Base-by-base conservation (phyloP, 148 eudicot genomes). In the Agrostemma githago region DNA sequence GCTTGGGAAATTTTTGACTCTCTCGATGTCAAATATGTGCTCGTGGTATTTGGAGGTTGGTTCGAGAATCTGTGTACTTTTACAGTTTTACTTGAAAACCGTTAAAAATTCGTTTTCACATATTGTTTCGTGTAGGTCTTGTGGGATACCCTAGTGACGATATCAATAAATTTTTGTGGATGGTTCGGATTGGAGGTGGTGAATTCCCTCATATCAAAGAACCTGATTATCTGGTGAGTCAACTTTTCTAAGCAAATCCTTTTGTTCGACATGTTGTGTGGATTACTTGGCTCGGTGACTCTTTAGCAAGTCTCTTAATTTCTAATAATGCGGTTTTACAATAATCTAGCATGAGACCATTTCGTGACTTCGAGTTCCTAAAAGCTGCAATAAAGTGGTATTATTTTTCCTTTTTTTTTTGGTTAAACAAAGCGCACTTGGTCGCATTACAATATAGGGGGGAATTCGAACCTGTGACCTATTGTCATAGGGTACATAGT, bases 101-200 rank as follows among this genome's bases (percentile, higher is more conserved):
- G 66, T 20, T 42, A 61, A 68, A 62, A 72, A 42, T 26, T 57
- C 5, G 11, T 80, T 59, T 59, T 86, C 78, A 66, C 64, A 37
- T 64, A 37, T 76, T 62, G 10, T 65, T 54, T 69, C 39, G 8
- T 14, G 40, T 85, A 95, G 98, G 98, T 85, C 93, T 95, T 78
- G 90, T 95, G 89, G 98, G 98, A 34, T 95, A 95, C 78, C 96
- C 96, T 1, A 95, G 98, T 84, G 98, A 95, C 44, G 98, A 95
- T 72, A 95, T 95, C 75, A 95, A 95, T 53, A 95, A 92, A 80
- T 95, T 95, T 77, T 79, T 95, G 39, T 95, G 98, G 98, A 95
- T 95, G 97, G 97, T 95, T 79, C 90, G 99, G 53, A 95, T 95
- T 12, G 99, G 99, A 76, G 99, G 99, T 19, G 99, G 99, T 66